Evolutionary conservation across 2,329 filamentous ascomycete genomes (phyloP), one percentile per base, ranked within the genome.

Genomic region (Ceratocystis huliohia): DNA sequence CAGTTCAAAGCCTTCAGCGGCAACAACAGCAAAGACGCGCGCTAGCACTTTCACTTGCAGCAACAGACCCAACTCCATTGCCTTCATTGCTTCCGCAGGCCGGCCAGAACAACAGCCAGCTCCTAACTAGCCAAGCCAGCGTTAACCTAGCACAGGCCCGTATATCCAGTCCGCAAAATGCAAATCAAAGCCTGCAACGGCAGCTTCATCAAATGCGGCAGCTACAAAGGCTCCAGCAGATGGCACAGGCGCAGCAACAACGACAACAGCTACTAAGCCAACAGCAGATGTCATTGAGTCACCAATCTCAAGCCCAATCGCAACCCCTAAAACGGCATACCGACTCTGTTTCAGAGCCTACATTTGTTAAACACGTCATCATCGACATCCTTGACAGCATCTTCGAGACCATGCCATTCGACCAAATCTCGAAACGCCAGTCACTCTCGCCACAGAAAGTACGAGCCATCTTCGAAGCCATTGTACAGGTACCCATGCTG

Each of bases 321-420:
- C 15, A 20, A 41, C 22, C 33, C n/a, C 56, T 7, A 28, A 13
- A 17, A 10, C 61, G 46, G 20, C 30, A 41, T 63, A 5, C 41
- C 41, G 3, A 20, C 22, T 17, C 59, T 37, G 8, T 15, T 15
- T 48, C 46, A 22, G 22, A 59, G 44, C 44, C 65, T 15, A n/a
- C 8, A 15, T 56, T 28, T 37, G 33, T 73, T 30, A 77, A 76
- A 66, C 75, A 73, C 46, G 75, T 80, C 28, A 77, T 80, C 46
- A 76, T 80, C 28, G 79, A 81, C 70, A 76, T 81, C 25, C 78
- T 79, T 3, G 77, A 81, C 70, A 80, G 79, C 0, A 77, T 78
- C 56, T 76, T 79, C 70, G 74, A 75, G 62, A 72, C 72, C 2
- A 80, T 81, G 63, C 79, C 79, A 3, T 80, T 79, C 63, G 75